Evolutionary conservation across 768 basidiomycete species (phyloP), one percentile per base, ranked within the genome.

Genomic region (Russula sp.): DNA sequence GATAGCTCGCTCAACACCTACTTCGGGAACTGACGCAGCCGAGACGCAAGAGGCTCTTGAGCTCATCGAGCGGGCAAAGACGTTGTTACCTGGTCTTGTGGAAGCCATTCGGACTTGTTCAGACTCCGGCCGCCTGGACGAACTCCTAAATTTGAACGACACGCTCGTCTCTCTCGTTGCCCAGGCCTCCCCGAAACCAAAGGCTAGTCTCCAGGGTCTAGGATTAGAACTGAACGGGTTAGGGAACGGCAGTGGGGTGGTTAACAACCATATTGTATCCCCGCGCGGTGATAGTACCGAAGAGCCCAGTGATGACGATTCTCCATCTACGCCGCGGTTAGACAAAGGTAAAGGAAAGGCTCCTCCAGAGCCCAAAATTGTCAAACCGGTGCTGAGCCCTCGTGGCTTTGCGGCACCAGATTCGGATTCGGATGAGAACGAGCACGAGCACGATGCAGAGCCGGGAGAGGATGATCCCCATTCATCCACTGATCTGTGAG

Each of bases 271-370:
- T n/a, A 32, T 61, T 34, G 48, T n/a, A n/a, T 62, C 44, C 28
- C 34, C 52, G 28, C 56, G 54, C 34, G 24, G 38, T 10, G 69
- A 57, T 32, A 46, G 59, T 13, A 24, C 8, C 0, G 62, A 57
- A 13, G 61, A 65, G 28, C 63, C 62, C 3, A 69, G 55, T 18
- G 72, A 72, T 11, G 77, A 78, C 24, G 75, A 75, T 1, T 64
- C 67, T 24, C 82, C 79, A 16, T 76, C 80, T 48, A 89, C 87
- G 22, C 88, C 89, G 0, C 80, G 80, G 54, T 71, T 87, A 18
- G 89, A 92, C 73, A 93, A 92, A 73, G 91, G 90, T 61, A 92
- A 92, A 74, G 84, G 80, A 24, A 82, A 82, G 57, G 89, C 89
- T 30, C 79, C 85, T 69, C 83, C 87, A 0, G 83, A 87, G 70